Percentiles rank a stretch among this genome's conserved stretches.
Evolutionary conservation across 2,329 filamentous ascomycete genomes (phyloP).

Genomic region (Apiospora sp.): DNA sequence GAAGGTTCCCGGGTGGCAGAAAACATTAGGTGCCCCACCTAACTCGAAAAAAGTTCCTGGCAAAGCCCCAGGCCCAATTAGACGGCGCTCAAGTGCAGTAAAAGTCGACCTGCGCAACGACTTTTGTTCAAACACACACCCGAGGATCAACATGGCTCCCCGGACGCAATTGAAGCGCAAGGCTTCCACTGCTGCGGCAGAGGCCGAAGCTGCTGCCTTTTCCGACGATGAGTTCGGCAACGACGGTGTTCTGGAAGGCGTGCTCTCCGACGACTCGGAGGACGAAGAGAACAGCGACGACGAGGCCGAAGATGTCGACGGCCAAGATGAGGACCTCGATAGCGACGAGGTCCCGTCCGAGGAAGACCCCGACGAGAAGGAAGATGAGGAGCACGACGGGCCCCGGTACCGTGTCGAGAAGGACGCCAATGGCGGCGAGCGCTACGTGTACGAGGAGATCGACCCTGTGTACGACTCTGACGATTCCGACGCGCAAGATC

Average conservation of each 20-base stretch:
- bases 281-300: slow-evolving; percentile 57
- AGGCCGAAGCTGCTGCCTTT: slow-evolving; percentile 55
- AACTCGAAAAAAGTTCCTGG: slow-evolving; percentile 15
- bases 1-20: not conserved
- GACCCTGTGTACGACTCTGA: slow-evolving; percentile 96
- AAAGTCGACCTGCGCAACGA: slow-evolving; percentile 21
- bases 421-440: slow-evolving; percentile 88
- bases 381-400: slow-evolving; percentile 48
- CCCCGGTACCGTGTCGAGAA: slow-evolving; percentile 66
- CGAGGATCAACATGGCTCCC: slow-evolving; percentile 46
- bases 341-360: slow-evolving; percentile 59
- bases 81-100: slow-evolving; percentile 17
- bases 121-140: slow-evolving; percentile 5
- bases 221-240: slow-evolving; percentile 69
- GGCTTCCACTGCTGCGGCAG: slow-evolving; percentile 62
- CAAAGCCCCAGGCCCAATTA: slow-evolving; percentile 2
- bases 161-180: slow-evolving; percentile 69
- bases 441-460: slow-evolving; percentile 94
- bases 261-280: slow-evolving; percentile 66
- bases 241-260: slow-evolving; percentile 61
- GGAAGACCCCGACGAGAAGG: slow-evolving; percentile 48
- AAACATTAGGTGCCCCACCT: slow-evolving; percentile 12
- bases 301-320: slow-evolving; percentile 56
- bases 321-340: slow-evolving; percentile 50
- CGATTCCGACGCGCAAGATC: slow-evolving; percentile 82